Evolutionary conservation across 2,329 filamentous ascomycete species (phyloP), one percentile per base, ranked within the genome.

Genomic region (Diplodia scrobiculata): DNA sequence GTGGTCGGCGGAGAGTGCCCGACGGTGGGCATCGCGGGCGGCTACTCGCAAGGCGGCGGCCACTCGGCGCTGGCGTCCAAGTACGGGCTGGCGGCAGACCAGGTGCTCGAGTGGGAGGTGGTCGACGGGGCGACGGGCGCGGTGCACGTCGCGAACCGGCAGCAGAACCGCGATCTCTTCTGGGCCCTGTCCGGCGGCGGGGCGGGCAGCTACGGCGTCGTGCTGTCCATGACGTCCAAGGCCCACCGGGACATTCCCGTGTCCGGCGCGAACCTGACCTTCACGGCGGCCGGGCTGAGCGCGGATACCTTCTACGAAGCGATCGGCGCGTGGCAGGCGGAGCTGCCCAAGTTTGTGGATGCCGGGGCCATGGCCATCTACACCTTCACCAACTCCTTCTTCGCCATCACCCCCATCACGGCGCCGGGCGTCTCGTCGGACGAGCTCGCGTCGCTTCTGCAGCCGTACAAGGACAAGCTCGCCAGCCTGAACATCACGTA

Each of bases 161-260:
- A 69, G 5, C 32, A 73, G 21, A 74, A 77, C 64, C 29, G 68
- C 2, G 75, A 78, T 51, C 71, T 77, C 0, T 78, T 73, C 68
- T 78, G 75, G 76, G 76, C 76, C 11, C 68, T 78, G 1, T 69
- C 67, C 11, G 73, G 73, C 4, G 76, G 75, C 34, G 75, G 75
- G 0, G 74, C 73, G 2, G 73, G 72, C 25, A 75, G 72, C 0
- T 77, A 71, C 53, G 76, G 70, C 14, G 70, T 76, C 17, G 73
- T 76, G 7, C 48, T 73, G 13, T 72, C 73, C 1, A 54, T 75
- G 54, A 77, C 75, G 2, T 68, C 73, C 1, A 71, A 71, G 59
- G 73, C 72, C 14, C 71, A 74, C 65, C 62, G 66, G n/a, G 68
- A 72, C 32, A 68, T 66, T 17, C 66, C 63, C 7, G 69, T 73